Base-by-base conservation (phyloP, 2,329 filamentous ascomycete species). In the Ambrosiella cleistominuta region DNA sequence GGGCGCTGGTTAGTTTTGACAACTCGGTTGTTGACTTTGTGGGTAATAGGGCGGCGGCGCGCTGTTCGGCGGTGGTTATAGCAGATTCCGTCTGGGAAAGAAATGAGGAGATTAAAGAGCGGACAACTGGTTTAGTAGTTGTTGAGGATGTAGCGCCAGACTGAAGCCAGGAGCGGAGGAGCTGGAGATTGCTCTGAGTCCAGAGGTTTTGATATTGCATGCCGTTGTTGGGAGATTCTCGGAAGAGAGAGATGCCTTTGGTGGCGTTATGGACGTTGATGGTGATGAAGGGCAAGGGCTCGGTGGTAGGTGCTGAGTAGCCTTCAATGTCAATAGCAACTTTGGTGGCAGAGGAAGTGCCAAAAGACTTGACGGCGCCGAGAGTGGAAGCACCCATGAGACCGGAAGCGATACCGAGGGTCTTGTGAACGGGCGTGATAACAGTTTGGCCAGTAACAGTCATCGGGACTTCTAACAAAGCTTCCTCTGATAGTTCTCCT, bases 391-490 rank as follows among this genome's bases (percentile, higher is more conserved):
- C 80, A 7, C 85, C 88, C 57, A 79, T 72, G 1, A 95, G 70
- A 0, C 88, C 89, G 54, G 86, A 77, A 0, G 81, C 82, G 7
- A 95, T 77, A 8, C 96, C 65, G 13, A 96, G 70, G 0, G 84
- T 81, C 66, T 83, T 86, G 66, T 97, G 91, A 1, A 96, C 88
- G 0, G 91, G 90, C 50, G 88, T 88, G 8, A 57, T 35, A 12
- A 60, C 8, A 9, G 56, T 55, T 15, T 58, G 42, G 13, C 44
- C 44, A n/a, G 17, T 36, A 36, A 58, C 19, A n/a, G 51, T 19
- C 40, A 40, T 53, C 11, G 15, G 59, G 6, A 60, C 52, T n/a
- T 88, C 83, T n/a, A 95, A 75, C 11, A 90, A 73, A 0, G 80
- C 74, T 62, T 90, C 84, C 60, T 78, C 75, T 4, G 56, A 56